Evolutionary conservation across 1,139 yeast genomes (phyloP).

Genomic region (Debaryomycetaceae sp.): DNA sequence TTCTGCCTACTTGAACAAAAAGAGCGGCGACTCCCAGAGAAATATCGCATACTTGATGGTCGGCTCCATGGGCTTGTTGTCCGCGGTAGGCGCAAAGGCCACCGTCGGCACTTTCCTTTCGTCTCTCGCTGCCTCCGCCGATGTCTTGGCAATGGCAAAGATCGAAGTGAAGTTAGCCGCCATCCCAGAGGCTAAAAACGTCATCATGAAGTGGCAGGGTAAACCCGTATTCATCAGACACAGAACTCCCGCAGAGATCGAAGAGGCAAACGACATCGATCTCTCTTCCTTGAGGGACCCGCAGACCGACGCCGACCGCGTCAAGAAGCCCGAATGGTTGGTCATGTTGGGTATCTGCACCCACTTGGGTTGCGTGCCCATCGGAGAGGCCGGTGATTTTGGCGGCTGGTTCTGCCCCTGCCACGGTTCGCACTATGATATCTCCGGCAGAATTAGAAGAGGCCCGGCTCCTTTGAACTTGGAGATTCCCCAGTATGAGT

Average conservation of each 20-base stretch:
- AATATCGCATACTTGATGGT: conserved; percentile 95
- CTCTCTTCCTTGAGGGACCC: conserved; percentile 82
- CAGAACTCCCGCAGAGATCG: conserved; percentile 88
- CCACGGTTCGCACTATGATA: conserved; percentile 99
- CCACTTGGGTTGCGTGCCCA: conserved; percentile 99
- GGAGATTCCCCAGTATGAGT: conserved; percentile 89
- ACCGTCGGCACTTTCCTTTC: conserved; percentile 93
- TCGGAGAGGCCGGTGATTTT: conserved; percentile 98
- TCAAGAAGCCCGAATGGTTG: conserved; percentile 95
- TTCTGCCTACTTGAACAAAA: conserved; percentile 69
- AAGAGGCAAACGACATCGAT: conserved; percentile 83
- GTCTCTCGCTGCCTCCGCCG: conserved; percentile 96
- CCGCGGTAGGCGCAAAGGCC: conserved; percentile 96
- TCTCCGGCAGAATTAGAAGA: conserved; percentile 99
- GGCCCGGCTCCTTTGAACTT: conserved; percentile 99
- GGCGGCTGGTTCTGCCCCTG: conserved; percentile 99
- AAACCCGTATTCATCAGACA: conserved; percentile 99
- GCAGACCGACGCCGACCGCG: conserved; percentile 87
- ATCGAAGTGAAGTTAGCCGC: conserved; percentile 92
- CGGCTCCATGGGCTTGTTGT: conserved; percentile 87
- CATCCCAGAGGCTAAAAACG: conserved; percentile 97
- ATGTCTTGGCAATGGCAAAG: conserved; percentile 98
- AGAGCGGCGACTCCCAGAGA: conserved; percentile 62
- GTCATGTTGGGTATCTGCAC: conserved; percentile 99
- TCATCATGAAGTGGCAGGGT: conserved; percentile 99